Base-by-base conservation (phyloP, 768 basidiomycete genomes). In the Neoboletus subvelutipes region DNA sequence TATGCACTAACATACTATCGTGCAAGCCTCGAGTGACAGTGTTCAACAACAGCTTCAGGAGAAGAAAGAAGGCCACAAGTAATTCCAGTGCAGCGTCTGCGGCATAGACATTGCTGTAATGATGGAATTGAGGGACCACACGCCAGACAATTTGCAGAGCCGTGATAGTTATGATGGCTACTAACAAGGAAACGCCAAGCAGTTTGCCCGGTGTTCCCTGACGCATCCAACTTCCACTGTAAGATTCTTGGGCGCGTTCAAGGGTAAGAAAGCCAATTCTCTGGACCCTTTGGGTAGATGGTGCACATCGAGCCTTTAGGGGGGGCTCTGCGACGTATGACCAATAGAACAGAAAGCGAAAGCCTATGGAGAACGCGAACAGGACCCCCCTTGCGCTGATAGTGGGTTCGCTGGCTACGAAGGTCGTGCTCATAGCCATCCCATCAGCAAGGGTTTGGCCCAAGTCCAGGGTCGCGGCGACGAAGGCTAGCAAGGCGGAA, bases 311-410 rank as follows among this genome's bases (percentile, higher is more conserved):
- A 24, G 43, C 51, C 47, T 54, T 57, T 71, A 77, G 34, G n/a
- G 87, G 85, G 48, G 84, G 78, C 55, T 77, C 76, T 17, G 82
- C 79, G 41, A 86, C 84, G 57, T 85, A 81, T 39, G 72, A 72
- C 90, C 90, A 92, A 59, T 84, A 84, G 64, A 84, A 90, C 17
- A 90, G 65, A 64, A 83, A 83, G 37, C 85, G 79, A 42, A 83
- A 72, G 5, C 84, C 84, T 42, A 80, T 67, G 11, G 87, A 81
- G 22, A 88, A 61, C 12, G 83, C 75, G 56, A 85, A 76, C 48
- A 79, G 73, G 29, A 85, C 72, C 67, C 90, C 90, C 37, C 88
- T 83, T 5, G 80, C 70, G 50, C 75, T 76, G 33, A 81, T 71
- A 37, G 84, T 28, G 28, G 74, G 15, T 72, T 77, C 36, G 39